Conservation (phyloP, 1,284 basidiomycete species). For the Sphaerobolus stellatus region DNA sequence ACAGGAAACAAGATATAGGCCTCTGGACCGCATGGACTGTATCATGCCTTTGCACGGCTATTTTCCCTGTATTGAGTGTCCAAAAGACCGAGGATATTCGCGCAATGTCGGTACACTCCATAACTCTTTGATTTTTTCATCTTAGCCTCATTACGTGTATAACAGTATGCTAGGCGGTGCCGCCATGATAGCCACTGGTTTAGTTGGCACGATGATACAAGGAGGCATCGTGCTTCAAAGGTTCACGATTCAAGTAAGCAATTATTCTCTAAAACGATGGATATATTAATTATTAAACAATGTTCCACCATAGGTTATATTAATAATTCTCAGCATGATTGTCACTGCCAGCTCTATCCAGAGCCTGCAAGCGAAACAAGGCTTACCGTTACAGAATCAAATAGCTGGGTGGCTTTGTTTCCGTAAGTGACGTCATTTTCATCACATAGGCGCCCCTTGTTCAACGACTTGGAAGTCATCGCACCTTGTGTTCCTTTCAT, state of each 20-base stretch:
- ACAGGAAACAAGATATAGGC: conserved; percentile 29
- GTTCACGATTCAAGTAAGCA: no score
- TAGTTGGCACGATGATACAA: conserved; percentile 13
- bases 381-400: conserved; percentile 67
- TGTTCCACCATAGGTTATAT: no score
- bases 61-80: conserved; percentile 74
- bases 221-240: conserved; percentile 22
- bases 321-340: conserved; percentile 49
- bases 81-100: conserved; percentile 70
- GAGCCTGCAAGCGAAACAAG: conserved; percentile 64
- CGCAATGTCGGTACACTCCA: conserved; percentile 51
- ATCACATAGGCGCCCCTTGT: not conserved
- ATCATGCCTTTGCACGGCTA: conserved; percentile 53
- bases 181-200: conserved; percentile 24
- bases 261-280: no score
- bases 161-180: conserved; percentile 30
- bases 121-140: not conserved
- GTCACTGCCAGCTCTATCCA: conserved; percentile 58
- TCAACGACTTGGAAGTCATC: conserved; percentile 33
- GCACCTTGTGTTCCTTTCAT: conserved; percentile 45
- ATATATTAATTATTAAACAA: no score
- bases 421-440: conserved; percentile 40
- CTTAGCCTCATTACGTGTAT: not conserved
- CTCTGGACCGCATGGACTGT: conserved; percentile 48
- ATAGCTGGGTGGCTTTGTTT: conserved; percentile 66